Evolutionary conservation across 805 yeast genomes (phyloP).

Genomic region (Saturnispora bothae): DNA sequence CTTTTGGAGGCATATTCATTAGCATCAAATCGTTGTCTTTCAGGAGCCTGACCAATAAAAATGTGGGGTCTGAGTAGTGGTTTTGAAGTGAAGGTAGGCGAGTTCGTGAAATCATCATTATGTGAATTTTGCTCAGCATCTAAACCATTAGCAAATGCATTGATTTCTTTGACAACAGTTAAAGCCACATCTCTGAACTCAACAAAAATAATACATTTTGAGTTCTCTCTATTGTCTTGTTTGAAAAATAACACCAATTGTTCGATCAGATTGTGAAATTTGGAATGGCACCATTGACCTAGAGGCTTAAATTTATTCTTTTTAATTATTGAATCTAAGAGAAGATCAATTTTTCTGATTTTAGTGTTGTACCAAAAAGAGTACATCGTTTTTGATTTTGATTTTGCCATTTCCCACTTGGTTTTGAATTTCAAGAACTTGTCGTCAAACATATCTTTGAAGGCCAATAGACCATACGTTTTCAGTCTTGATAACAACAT

Average conservation of each 20-base stretch:
- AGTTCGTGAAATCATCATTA: too few relatives aligned
- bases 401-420: constrained; percentile 45
- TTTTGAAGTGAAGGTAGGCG: background rate
- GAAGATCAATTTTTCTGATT: constrained; percentile 33
- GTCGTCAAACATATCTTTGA: constrained; percentile 54
- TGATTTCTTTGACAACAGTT: constrained; percentile 60
- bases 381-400: constrained; percentile 53
- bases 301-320: constrained; percentile 12
- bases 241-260: constrained; percentile 46
- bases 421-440: constrained; percentile 49
- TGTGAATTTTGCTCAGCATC: background rate
- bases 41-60: constrained; percentile 86
- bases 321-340: constrained; percentile 34
- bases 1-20: constrained; percentile 20
- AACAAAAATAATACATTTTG: constrained; percentile 69
- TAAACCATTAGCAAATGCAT: constrained; percentile 17
- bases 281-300: constrained; percentile 55
- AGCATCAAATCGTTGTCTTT: constrained; percentile 56
- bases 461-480: constrained; percentile 74
- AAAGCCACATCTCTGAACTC: constrained; percentile 85
- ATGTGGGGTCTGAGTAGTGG: constrained; percentile 55
- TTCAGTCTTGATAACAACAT: constrained; percentile 58
- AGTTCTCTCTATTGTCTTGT: constrained; percentile 11
- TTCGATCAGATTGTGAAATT: constrained; percentile 47
- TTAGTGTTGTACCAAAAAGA: constrained; percentile 46